These are phyloP conservation scores for Aspergillus alliaceus DNA, from an alignment of 2,329 filamentous ascomycete genomes.

Conservation along the genomic window DNA sequence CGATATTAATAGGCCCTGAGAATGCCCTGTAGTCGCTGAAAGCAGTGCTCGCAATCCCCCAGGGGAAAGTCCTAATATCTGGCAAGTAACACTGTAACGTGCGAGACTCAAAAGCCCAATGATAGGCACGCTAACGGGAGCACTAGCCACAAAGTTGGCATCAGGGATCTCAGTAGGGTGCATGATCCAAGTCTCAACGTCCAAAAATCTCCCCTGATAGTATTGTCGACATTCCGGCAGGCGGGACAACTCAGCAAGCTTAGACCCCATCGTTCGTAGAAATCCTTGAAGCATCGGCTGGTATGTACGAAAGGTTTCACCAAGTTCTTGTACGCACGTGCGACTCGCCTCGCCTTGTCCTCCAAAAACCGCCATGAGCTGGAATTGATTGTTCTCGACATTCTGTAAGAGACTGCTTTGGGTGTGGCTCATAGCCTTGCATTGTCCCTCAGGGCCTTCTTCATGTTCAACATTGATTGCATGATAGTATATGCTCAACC, in stretches of 20 bases:
- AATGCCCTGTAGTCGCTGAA: conserved; percentile 36
- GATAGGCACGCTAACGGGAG: conserved; percentile 41
- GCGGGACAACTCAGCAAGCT: conserved; percentile 8
- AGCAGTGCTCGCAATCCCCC: conserved; percentile 28
- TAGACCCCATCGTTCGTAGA: conserved; percentile 5
- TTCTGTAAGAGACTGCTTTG: conserved; percentile 14
- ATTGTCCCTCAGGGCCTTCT: neutral
- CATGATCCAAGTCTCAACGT: conserved; percentile 19
- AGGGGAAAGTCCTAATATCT: conserved; percentile 26
- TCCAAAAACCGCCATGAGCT: conserved; percentile 18
- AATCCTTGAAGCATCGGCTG: conserved; percentile 13
- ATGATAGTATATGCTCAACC: conserved; percentile 15
- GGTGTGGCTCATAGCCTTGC: too few relatives aligned
- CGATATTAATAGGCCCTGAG: conserved; percentile 40
- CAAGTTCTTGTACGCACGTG: conserved; percentile 17
- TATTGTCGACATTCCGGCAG: conserved; percentile 6
- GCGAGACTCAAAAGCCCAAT: conserved; percentile 38
- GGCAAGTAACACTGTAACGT: conserved; percentile 31
- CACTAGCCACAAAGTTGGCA: conserved; percentile 33
- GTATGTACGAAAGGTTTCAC: conserved; percentile 16
- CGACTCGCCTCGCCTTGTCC: conserved; percentile 19
- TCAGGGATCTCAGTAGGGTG: conserved; percentile 28
- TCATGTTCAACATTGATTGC: neutral
- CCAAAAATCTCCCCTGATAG: conserved; percentile 8
- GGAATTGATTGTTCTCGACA: conserved; percentile 9